phyloP scores from a whole-genome alignment of 768 basidiomycete genomes.

The Phylloporus arenicola region DNA sequence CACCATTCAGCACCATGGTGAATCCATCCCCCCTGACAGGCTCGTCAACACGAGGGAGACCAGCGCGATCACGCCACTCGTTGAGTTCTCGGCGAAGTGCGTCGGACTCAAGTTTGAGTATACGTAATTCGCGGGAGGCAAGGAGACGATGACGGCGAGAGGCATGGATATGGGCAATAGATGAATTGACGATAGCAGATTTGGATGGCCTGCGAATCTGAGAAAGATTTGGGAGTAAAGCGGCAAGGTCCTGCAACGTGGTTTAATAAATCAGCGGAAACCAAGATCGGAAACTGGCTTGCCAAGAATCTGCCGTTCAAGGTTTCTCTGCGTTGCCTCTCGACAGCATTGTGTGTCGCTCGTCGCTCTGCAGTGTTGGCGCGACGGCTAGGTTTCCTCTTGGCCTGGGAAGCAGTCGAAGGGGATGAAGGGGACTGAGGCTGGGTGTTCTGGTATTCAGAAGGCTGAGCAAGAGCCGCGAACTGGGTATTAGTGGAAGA shows the following conservation, averaged over 20 bases:
- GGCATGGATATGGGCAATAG: slow-evolving; percentile 82
- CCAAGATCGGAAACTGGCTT: slow-evolving; percentile 26
- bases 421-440: slow-evolving; percentile 22
- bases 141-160: slow-evolving; percentile 77
- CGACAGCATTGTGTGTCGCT: slow-evolving; percentile 96
- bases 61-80: slow-evolving; percentile 81
- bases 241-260: slow-evolving; percentile 70
- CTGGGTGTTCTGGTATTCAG: slow-evolving; percentile 21
- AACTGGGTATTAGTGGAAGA: slow-evolving; percentile 34
- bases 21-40: slow-evolving; percentile 69
- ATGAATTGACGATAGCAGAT: slow-evolving; percentile 93
- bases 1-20: slow-evolving; percentile 61
- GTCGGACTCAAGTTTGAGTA: slow-evolving; percentile 76
- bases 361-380: slow-evolving; percentile 96
- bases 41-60: slow-evolving; percentile 67
- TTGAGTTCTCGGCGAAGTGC: slow-evolving; percentile 87
- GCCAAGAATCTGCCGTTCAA: slow-evolving; percentile 89
- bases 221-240: slow-evolving; percentile 84
- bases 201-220: slow-evolving; percentile 93
- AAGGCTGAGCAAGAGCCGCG: slow-evolving; percentile 31
- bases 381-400: slow-evolving; percentile 79
- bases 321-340: slow-evolving; percentile 88
- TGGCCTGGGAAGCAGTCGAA: slow-evolving; percentile 38
- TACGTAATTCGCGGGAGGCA: slow-evolving; percentile 76
- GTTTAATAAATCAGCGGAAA: slow-evolving; percentile 13